These are phyloP conservation scores for Fusarium pseudograminearum DNA, from an alignment of 2,329 filamentous ascomycete species.

Conservation along the genomic window DNA sequence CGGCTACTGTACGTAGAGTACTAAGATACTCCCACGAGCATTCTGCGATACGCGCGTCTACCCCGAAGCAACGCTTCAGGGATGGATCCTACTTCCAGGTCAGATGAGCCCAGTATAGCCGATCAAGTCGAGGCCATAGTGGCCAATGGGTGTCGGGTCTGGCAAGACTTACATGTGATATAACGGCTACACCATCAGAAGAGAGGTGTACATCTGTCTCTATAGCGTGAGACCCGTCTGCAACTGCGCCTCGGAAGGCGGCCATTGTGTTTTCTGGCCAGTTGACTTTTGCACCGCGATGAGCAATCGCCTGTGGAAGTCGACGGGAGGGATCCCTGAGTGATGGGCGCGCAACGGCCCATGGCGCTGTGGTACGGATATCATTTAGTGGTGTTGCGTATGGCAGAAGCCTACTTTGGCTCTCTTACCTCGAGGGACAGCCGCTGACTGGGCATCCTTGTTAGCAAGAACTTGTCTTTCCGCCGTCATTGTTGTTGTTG, in stretches of 20 bases:
- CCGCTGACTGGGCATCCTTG: slow-evolving; percentile 21
- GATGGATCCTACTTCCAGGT: slow-evolving; percentile 71
- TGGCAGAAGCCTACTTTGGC: not conserved
- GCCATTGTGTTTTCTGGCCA: slow-evolving; percentile 89
- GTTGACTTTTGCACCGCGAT: slow-evolving; percentile 81
- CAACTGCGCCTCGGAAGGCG: slow-evolving; percentile 79
- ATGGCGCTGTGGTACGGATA: slow-evolving; percentile 42
- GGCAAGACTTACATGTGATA: slow-evolving; percentile 75
- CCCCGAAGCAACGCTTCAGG: slow-evolving; percentile 84
- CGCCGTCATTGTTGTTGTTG: not conserved
- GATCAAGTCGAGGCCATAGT: not conserved
- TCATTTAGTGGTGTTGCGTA: slow-evolving; percentile 4
- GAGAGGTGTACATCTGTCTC: slow-evolving; percentile 91
- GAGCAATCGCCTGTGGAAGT: slow-evolving; percentile 79
- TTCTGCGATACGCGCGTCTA: slow-evolving; percentile 77
- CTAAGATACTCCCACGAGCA: slow-evolving; percentile 81
- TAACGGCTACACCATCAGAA: slow-evolving; percentile 83
- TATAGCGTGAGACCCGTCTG: slow-evolving; percentile 80
- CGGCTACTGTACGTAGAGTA: slow-evolving; percentile 73
- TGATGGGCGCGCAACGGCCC: slow-evolving; percentile 52
- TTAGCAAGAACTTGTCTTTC: slow-evolving; percentile 23
- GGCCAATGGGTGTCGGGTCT: not conserved
- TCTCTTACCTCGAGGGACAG: slow-evolving; percentile 28
- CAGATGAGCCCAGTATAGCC: not conserved
- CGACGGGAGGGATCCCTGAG: slow-evolving; percentile 43